These are phyloP conservation scores for Stenocarpella maydis DNA, from an alignment of 2,329 filamentous ascomycete species.

Conservation along the genomic window DNA sequence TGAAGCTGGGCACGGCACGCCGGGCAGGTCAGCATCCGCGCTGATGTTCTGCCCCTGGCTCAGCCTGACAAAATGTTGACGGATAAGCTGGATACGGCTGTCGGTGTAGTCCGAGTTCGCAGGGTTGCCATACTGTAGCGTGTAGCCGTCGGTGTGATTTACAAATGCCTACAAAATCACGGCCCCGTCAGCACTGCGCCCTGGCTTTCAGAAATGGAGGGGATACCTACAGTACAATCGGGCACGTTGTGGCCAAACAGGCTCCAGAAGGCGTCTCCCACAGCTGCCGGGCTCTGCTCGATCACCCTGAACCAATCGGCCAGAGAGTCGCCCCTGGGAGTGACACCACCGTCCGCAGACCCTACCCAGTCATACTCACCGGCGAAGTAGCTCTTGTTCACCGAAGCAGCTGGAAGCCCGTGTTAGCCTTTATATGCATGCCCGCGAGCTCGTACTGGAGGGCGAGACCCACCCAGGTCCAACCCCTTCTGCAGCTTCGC, in stretches of 20 bases:
- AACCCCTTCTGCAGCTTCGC: constrained; percentile 48
- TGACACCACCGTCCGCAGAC: constrained; percentile 27
- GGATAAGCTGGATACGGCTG: constrained; percentile 50
- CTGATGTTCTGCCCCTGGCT: constrained; percentile 45
- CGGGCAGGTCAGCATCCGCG: constrained; percentile 46
- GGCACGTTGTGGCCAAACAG: constrained; percentile 55
- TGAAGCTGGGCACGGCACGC: constrained; percentile 49
- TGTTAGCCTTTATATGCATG: neutral
- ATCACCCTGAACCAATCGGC: constrained; percentile 51
- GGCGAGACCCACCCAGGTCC: constrained; percentile 36
- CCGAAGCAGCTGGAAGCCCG: constrained; percentile 43
- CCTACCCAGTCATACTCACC: constrained; percentile 58
- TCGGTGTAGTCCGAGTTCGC: constrained; percentile 48
- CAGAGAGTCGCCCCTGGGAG: constrained; percentile 44
- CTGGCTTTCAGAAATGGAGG: neutral
- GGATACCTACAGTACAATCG: constrained; percentile 49
- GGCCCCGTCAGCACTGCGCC: neutral
- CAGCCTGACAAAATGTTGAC: constrained; percentile 54
- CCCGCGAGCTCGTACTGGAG: neutral
- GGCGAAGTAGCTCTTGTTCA: constrained; percentile 53
- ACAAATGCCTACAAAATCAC: constrained; percentile 47
- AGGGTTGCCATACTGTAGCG: constrained; percentile 55
- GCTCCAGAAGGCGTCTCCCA: constrained; percentile 56
- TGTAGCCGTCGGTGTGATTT: constrained; percentile 54
- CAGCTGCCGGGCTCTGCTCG: constrained; percentile 47